phyloP scores from a whole-genome alignment of 495 filamentous ascomycete species.

The Lophium mytilinum region DNA sequence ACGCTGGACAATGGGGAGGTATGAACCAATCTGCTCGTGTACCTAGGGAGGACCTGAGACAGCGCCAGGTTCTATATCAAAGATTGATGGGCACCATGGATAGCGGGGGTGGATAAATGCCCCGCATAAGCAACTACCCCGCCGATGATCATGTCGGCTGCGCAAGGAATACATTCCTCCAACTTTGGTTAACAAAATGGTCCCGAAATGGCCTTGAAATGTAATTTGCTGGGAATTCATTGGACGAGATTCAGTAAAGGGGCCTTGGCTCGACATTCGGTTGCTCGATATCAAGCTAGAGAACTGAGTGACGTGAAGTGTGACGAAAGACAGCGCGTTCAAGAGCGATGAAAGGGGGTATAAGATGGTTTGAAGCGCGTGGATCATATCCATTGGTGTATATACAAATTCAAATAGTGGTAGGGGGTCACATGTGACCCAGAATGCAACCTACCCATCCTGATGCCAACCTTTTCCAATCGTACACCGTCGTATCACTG shows the following conservation, averaged over 20 bases:
- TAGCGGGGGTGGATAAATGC: neutral
- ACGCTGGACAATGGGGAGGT: too few relatives aligned
- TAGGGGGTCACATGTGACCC: neutral
- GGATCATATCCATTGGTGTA: neutral
- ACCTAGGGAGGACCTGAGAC: too few relatives aligned
- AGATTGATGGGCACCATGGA: neutral
- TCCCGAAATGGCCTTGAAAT: too few relatives aligned
- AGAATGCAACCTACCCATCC: slow-evolving; percentile 11
- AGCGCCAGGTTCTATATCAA: neutral
- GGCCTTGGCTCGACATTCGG: too few relatives aligned
- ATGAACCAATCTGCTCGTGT: too few relatives aligned
- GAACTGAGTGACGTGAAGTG: too few relatives aligned
- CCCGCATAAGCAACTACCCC: neutral
- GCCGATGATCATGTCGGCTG: neutral
- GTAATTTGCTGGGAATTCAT: too few relatives aligned
- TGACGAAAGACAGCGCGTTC: too few relatives aligned
- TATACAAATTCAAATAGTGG: neutral
- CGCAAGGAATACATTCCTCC: neutral
- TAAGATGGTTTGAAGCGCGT: too few relatives aligned
- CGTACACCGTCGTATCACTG: slow-evolving; percentile 5
- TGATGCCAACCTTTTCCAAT: slow-evolving; percentile 1
- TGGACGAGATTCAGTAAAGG: too few relatives aligned
- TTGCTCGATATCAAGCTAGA: too few relatives aligned
- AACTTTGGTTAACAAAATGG: neutral
- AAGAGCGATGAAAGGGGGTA: too few relatives aligned